Base-by-base conservation (phyloP, 768 basidiomycete genomes). In the Phylloporus rhodoxanthus region DNA sequence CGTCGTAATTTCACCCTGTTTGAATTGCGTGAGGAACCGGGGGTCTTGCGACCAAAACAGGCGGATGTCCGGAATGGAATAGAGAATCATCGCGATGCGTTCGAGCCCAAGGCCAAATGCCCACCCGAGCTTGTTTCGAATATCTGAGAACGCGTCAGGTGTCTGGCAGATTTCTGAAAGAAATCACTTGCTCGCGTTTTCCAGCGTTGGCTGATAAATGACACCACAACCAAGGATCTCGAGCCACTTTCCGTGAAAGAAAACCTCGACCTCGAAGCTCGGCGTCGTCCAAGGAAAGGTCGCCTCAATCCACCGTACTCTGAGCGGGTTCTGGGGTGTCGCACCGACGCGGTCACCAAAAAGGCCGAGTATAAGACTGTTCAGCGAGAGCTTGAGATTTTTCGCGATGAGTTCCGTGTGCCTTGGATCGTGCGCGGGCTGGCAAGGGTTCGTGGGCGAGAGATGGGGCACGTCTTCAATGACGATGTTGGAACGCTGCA, bases 211-310 rank as follows among this genome's bases (percentile, higher is more conserved):
- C 64, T 97, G 93, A 53, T 81, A 76, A 33, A 98, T 82, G 20
- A 99, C 91, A 2, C 96, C 96, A 52, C 81, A 93, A 0, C 96
- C 96, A 6, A 98, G 74, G 47, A 99, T 90, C 68, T 98, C 96
- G 20, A 99, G 73, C 96, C 96, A 99, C 67, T 94, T 87, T 1
- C 92, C 96, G 49, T 85, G 81, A 72, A 88, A 98, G 69, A 94
- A 86, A 5, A 98, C 93, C 65, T 99, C 96, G 36, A 99, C 94
- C 64, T 99, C 95, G 63, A 90, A 99, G 65, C 93, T 96, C 8
- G 96, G 96, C 52, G 84, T 87, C 48, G 96, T 99, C 76, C 95
- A 99, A 2, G 96, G 96, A 70, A 99, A 98, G 62, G 88, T 91
- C 2, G 95, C 91, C 64, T 97, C 92, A 55, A 98, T 97, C 96